Evolutionary conservation across 202 grass and related monocot species (phyloP).

Genomic region (Digitaria exilis): DNA sequence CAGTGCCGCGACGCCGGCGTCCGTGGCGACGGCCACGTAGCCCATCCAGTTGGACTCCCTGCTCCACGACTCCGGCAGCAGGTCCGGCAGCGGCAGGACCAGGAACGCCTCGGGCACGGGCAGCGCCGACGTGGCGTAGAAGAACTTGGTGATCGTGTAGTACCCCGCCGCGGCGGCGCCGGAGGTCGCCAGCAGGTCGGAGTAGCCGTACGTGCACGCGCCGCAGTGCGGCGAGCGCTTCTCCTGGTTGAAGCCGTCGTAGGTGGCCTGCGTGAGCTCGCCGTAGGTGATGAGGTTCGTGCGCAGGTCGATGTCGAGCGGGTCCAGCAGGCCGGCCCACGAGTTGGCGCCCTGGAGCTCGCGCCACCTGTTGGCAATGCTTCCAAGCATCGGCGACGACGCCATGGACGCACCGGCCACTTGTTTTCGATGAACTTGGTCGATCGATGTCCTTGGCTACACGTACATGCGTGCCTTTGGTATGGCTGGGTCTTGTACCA

Average conservation of each 20-base stretch:
- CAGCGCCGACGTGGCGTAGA: constrained; percentile 57
- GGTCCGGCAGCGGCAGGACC: constrained; percentile 33
- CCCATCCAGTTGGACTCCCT: constrained; percentile 85
- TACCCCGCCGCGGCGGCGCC: constrained; percentile 15
- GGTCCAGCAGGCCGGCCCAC: constrained; percentile 67
- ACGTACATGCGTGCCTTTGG: background rate
- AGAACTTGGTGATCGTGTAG: constrained; percentile 64
- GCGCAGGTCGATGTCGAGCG: constrained; percentile 68
- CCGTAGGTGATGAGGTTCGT: constrained; percentile 59
- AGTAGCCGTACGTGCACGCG: constrained; percentile 54
- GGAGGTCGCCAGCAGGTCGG: constrained; percentile 39
- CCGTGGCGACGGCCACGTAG: constrained; percentile 76
- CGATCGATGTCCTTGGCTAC: background rate
- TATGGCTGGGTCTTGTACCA: background rate
- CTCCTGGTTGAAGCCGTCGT: constrained; percentile 72
- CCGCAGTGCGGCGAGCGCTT: constrained; percentile 64
- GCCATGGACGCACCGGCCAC: background rate
- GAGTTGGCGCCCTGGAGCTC: constrained; percentile 63
- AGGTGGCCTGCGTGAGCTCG: constrained; percentile 61
- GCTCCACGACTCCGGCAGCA: constrained; percentile 33
- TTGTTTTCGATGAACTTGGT: background rate
- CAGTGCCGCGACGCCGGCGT: constrained; percentile 45
- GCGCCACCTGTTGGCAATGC: constrained; percentile 68
- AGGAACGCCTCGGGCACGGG: constrained; percentile 56
- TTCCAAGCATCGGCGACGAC: constrained; percentile 40